phyloP scores from a whole-genome alignment of 2,329 filamentous ascomycete genomes.

The Botrytis galanthina region DNA sequence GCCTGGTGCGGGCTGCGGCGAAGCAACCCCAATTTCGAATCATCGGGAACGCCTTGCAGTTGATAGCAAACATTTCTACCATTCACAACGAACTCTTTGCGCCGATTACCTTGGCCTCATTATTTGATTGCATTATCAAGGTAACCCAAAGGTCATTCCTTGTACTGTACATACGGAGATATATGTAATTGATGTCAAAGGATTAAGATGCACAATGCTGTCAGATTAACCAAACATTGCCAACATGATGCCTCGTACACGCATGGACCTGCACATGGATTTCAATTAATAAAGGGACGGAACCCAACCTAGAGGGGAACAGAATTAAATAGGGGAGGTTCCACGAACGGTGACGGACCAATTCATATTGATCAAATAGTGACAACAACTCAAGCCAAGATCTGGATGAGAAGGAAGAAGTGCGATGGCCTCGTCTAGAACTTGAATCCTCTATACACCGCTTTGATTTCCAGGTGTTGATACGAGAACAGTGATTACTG shows the following conservation, averaged over 20 bases:
- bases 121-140: slow-evolving; percentile 14
- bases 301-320: slow-evolving; percentile 21
- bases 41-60: slow-evolving; percentile 22
- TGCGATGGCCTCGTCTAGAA: slow-evolving; percentile 16
- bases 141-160: slow-evolving; percentile 15
- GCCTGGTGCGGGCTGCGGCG: slow-evolving; percentile 16
- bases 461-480: slow-evolving; percentile 14
- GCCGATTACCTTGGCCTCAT: slow-evolving; percentile 16
- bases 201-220: slow-evolving; percentile 22
- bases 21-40: slow-evolving; percentile 21
- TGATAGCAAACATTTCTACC: slow-evolving; percentile 16
- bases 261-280: slow-evolving; percentile 20
- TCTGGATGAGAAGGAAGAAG: slow-evolving; percentile 16
- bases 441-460: slow-evolving; percentile 14
- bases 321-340: slow-evolving; percentile 17
- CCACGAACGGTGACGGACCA: slow-evolving; percentile 9
- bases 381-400: slow-evolving; percentile 19
- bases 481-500: slow-evolving; percentile 1
- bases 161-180: slow-evolving; percentile 14
- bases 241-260: slow-evolving; percentile 18
- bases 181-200: slow-evolving; percentile 14
- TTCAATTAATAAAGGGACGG: slow-evolving; percentile 18
- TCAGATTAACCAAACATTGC: slow-evolving; percentile 19
- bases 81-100: slow-evolving; percentile 15
- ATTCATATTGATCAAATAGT: slow-evolving; percentile 1